Conservation (phyloP, 2,329 filamentous ascomycete species). For the Leptographium wingfieldii region DNA sequence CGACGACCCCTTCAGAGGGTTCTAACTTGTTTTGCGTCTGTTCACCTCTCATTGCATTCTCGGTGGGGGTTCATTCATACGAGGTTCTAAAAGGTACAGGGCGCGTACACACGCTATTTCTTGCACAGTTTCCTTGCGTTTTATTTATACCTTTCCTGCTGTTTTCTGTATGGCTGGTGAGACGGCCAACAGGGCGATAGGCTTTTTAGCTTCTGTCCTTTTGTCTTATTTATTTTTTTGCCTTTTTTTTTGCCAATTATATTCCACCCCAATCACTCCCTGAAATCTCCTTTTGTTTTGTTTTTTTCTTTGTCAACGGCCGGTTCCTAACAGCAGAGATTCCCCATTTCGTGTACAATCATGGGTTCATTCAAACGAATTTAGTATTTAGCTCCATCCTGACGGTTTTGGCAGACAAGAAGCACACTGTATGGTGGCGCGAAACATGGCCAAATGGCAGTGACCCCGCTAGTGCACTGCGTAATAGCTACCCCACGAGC, state of each 20-base stretch:
- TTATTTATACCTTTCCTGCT: not conserved
- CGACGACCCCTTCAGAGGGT: conserved; percentile 51
- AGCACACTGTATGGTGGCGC: not conserved
- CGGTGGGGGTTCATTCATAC: not conserved
- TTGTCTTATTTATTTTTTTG: not conserved
- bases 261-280: not conserved
- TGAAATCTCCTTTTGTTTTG: not conserved
- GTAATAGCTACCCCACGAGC: not conserved
- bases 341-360: not conserved
- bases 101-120: not conserved
- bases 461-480: not conserved
- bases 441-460: not conserved
- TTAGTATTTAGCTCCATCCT: not conserved
- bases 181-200: not conserved
- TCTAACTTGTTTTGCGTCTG: conserved; percentile 24
- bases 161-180: not conserved
- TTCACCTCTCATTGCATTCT: conserved; percentile 1
- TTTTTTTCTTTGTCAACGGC: not conserved
- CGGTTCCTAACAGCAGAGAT: not conserved
- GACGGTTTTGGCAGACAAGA: not conserved
- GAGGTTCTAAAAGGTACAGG: not conserved
- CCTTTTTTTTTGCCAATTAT: not conserved
- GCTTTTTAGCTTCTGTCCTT: not conserved
- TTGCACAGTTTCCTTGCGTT: not conserved
- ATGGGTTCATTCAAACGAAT: not conserved